Conservation (phyloP, 139 green algal genomes). For the Coelastrella sp. region DNA sequence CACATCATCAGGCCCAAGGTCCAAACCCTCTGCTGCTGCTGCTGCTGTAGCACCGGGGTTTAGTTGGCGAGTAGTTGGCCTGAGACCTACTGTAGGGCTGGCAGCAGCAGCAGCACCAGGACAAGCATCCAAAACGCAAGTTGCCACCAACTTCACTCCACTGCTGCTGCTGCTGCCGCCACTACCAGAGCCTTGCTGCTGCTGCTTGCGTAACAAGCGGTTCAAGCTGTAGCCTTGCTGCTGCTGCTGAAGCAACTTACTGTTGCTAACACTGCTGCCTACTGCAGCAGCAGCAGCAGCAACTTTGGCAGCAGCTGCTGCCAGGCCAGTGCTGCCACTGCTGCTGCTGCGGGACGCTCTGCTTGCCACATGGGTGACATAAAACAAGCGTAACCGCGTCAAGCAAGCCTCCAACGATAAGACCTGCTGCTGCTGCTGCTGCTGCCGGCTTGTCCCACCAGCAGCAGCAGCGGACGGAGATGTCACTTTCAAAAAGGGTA, state of each 20-base stretch:
- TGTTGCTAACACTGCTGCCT: not conserved
- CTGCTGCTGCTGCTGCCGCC: conserved; percentile 27
- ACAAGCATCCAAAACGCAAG: conserved; percentile 41
- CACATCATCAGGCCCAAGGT: conserved; percentile 27
- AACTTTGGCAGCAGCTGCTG: conserved; percentile 27
- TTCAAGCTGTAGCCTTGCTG: conserved; percentile 34
- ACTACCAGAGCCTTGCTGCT: not conserved
- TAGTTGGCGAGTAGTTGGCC: not conserved
- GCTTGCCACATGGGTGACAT: not conserved
- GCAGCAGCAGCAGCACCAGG: conserved; percentile 12
- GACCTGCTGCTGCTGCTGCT: conserved; percentile 28
- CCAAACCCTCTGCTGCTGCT: not conserved
- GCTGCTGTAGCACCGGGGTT: not conserved
- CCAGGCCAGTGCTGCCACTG: not conserved
- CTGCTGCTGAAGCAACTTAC: not conserved
- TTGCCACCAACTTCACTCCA: not conserved
- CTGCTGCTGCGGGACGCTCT: conserved; percentile 25
- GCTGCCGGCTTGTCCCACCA: not conserved
- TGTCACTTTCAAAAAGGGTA: not conserved
- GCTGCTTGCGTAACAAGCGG: not conserved
- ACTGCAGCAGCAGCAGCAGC: conserved; percentile 25
- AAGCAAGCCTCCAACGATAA: not conserved
- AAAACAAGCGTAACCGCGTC: not conserved
- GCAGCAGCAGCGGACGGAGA: not conserved
- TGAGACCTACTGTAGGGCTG: not conserved